Evolutionary conservation across 1,284 basidiomycete genomes (phyloP).

Genomic region (Blastosporella zonata): DNA sequence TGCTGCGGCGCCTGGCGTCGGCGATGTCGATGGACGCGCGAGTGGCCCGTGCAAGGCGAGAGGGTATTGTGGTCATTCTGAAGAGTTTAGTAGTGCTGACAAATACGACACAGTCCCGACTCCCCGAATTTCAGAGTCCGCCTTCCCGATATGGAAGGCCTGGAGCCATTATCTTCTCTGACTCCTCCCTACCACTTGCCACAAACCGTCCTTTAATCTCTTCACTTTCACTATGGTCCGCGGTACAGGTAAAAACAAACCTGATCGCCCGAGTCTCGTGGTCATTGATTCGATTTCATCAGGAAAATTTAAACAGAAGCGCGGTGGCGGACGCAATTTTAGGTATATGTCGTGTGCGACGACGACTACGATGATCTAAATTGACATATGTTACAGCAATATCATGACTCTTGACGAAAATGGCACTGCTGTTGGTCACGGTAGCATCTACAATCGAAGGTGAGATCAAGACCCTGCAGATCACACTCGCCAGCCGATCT

Average conservation of each 20-base stretch:
- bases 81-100: conserved; percentile 13
- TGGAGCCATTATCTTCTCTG: conserved; percentile 3
- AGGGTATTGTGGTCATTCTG: conserved; percentile 73
- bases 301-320: conserved; percentile 84
- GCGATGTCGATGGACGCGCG: conserved; percentile 54
- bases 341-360: conserved; percentile 46
- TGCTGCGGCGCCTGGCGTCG: conserved; percentile 71
- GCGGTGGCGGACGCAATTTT: conserved; percentile 83
- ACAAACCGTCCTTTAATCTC: conserved; percentile 1
- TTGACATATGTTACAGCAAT: conserved; percentile 38
- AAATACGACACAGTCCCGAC: conserved; percentile 15
- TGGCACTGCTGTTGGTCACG: conserved; percentile 48
- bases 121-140: conserved; percentile 19
- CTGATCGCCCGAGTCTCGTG: neutral
- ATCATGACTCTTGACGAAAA: conserved; percentile 59
- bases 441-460: conserved; percentile 44
- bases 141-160: conserved; percentile 18
- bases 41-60: conserved; percentile 79
- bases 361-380: neutral
- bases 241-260: conserved; percentile 41
- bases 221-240: conserved; percentile 47
- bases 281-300: neutral
- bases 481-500: conserved; percentile 7
- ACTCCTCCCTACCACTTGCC: conserved; percentile 12
- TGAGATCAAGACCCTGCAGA: conserved; percentile 24